Percentiles rank a stretch among this genome's conserved stretches.
These are phyloP conservation scores for Sclerotinia minor DNA, from an alignment of 2,329 filamentous ascomycete species.

Conservation along the genomic window DNA sequence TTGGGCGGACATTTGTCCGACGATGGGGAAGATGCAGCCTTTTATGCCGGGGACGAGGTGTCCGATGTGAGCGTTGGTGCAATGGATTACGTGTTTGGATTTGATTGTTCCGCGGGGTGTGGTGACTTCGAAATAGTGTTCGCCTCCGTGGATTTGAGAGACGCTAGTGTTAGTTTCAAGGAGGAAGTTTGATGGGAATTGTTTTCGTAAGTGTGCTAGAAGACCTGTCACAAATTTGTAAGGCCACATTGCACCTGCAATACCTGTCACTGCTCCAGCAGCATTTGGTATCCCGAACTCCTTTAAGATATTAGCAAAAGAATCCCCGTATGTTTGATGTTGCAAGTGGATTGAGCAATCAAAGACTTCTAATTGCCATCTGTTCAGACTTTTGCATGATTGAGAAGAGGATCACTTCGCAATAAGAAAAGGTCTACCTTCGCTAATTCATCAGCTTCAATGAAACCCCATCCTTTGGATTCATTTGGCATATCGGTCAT, in stretches of 20 bases:
- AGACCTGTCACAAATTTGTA: slow-evolving; percentile 60
- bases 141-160: slow-evolving; percentile 26
- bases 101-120: slow-evolving; percentile 57
- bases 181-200: slow-evolving; percentile 52
- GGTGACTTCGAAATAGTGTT: slow-evolving; percentile 47
- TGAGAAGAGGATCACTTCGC: background rate
- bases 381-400: too few species aligned
- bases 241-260: slow-evolving; percentile 49
- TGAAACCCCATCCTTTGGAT: background rate
- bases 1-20: slow-evolving; percentile 40
- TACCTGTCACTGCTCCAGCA: slow-evolving; percentile 4
- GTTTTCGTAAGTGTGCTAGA: slow-evolving; percentile 47
- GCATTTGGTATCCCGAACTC: slow-evolving; percentile 12
- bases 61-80: slow-evolving; percentile 68
- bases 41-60: slow-evolving; percentile 54
- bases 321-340: background rate
- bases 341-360: background rate
- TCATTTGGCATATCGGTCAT: slow-evolving; percentile 16
- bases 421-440: background rate
- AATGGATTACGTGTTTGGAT: slow-evolving; percentile 59
- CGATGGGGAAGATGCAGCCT: slow-evolving; percentile 59
- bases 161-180: slow-evolving; percentile 49
- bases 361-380: too few species aligned
- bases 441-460: background rate
- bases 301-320: background rate